Percentiles rank a stretch among this genome's conserved stretches.
These are phyloP conservation scores for Exophiala phaeomuriformis DNA, from an alignment of 2,329 filamentous ascomycete species.

Conservation along the genomic window DNA sequence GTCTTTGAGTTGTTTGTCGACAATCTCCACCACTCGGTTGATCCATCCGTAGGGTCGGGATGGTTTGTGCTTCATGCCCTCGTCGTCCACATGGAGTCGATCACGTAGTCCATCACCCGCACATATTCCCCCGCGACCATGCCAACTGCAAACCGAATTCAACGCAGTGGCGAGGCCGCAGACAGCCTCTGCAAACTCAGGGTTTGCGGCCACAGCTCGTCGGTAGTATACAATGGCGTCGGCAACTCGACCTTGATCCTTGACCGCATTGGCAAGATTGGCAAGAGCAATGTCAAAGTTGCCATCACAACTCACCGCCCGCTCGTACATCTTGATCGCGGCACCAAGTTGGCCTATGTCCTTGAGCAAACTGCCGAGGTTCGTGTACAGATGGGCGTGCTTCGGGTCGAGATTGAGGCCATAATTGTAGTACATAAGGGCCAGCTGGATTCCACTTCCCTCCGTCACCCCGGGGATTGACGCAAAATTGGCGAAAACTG, in stretches of 20 bases:
- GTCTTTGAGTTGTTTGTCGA: conserved; percentile 77
- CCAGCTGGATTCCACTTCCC: conserved; percentile 80
- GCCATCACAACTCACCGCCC: conserved; percentile 84
- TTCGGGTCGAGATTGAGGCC: conserved; percentile 76
- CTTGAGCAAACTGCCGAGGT: conserved; percentile 88
- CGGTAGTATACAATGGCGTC: conserved; percentile 91
- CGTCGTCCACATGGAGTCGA: conserved; percentile 85
- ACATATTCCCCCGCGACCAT: conserved; percentile 75
- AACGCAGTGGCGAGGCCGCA: conserved; percentile 91
- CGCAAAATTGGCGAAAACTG: conserved; percentile 27
- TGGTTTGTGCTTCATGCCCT: conserved; percentile 71
- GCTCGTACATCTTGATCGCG: conserved; percentile 95
- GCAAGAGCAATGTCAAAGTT: conserved; percentile 95
- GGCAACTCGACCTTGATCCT: conserved; percentile 84
- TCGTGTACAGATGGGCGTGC: conserved; percentile 95
- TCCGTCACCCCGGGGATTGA: conserved; percentile 63
- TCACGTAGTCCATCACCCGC: conserved; percentile 68
- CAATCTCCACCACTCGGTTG: conserved; percentile 82
- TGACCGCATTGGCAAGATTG: conserved; percentile 94
- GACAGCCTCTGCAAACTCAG: conserved; percentile 92
- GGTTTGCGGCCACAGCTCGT: conserved; percentile 82
- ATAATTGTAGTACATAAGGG: conserved; percentile 91
- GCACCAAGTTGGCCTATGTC: conserved; percentile 88
- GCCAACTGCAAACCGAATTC: conserved; percentile 95
- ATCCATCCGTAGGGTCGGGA: conserved; percentile 70